Percentiles rank a stretch among this genome's conserved stretches.
Evolutionary conservation across 352 stramenopile genomes (phyloP).

Genomic region (Phytophthora meadii): DNA sequence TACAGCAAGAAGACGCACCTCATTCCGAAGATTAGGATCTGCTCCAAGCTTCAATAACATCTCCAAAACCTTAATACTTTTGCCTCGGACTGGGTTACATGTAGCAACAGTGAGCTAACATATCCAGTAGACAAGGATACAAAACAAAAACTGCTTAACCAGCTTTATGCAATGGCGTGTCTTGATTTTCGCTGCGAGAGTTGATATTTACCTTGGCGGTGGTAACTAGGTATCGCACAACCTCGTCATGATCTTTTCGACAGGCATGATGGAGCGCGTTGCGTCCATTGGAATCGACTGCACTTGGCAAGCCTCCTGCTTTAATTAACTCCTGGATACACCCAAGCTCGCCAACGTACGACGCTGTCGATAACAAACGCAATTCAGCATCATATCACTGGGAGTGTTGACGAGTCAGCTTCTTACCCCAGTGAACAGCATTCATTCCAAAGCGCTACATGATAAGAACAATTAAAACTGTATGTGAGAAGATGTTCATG

Average conservation of each 20-base stretch:
- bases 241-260: slow-evolving; percentile 71
- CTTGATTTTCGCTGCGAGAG: slow-evolving; percentile 63
- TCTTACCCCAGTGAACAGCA: slow-evolving; percentile 76
- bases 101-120: not conserved
- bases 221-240: slow-evolving; percentile 64
- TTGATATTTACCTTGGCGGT: slow-evolving; percentile 67
- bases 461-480: not conserved
- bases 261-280: slow-evolving; percentile 83
- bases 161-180: slow-evolving; percentile 85
- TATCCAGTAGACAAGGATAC: not conserved
- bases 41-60: slow-evolving; percentile 69
- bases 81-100: slow-evolving; percentile 40
- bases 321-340: slow-evolving; percentile 65
- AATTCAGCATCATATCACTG: not conserved
- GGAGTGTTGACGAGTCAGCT: not conserved
- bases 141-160: slow-evolving; percentile 29
- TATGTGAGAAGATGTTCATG: no score
- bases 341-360: slow-evolving; percentile 63
- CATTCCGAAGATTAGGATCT: slow-evolving; percentile 65
- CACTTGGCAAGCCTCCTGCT: slow-evolving; percentile 45
- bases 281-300: slow-evolving; percentile 61
- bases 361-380: slow-evolving; percentile 35
- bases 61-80: slow-evolving; percentile 64
- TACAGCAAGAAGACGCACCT: slow-evolving; percentile 30
- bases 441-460: slow-evolving; percentile 82